Conservation (phyloP, 208 protist species). For the Endotrypanum monterogeii region DNA sequence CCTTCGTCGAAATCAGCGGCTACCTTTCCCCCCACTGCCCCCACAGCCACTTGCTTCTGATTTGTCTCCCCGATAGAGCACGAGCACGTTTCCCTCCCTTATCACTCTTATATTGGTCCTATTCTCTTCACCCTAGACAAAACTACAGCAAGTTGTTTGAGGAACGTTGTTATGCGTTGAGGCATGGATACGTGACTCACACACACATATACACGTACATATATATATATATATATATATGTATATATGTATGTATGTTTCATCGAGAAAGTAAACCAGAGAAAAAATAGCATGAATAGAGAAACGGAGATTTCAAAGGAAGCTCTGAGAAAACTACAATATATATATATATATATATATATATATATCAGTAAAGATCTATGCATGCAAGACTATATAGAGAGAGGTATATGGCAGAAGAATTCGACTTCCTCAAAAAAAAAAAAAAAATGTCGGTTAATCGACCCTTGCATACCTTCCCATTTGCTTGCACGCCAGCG, state of each 20-base stretch:
- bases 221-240: background rate
- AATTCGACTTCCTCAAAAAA: background rate
- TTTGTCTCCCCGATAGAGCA: no score
- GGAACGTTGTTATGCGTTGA: background rate
- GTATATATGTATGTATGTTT: background rate
- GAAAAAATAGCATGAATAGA: background rate
- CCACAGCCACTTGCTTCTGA: no score
- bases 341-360: no score
- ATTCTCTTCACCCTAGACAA: no score
- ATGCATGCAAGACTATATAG: background rate
- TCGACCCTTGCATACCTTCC: no score
- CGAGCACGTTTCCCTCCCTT: no score
- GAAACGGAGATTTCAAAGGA: background rate
- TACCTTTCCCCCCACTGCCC: no score
- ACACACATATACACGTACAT: background rate
- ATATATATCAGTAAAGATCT: background rate
- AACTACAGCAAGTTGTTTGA: no score
- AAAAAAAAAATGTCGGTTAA: background rate
- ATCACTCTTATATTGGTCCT: no score
- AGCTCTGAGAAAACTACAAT: background rate
- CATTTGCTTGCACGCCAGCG: no score
- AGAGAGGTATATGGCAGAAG: background rate
- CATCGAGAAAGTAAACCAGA: background rate
- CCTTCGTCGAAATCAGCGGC: no score
- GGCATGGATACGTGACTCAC: background rate